phyloP scores from a whole-genome alignment of 805 yeast species.

The Lipomyces japonicus region DNA sequence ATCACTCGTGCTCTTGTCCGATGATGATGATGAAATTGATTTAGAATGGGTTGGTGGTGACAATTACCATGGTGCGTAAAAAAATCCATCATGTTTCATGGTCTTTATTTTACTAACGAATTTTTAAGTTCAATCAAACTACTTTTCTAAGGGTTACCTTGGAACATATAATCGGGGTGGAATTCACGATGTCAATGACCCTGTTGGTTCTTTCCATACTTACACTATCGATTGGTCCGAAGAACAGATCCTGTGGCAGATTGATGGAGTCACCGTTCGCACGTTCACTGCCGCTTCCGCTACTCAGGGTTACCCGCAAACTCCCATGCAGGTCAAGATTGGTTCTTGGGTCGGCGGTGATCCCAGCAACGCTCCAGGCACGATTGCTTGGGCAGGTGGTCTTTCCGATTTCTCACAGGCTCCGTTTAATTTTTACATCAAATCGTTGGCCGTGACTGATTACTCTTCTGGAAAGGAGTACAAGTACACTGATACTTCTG shows the following conservation, averaged over 20 bases:
- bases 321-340: constrained; percentile 74
- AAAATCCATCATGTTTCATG: not conserved
- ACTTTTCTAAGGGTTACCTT: constrained; percentile 75
- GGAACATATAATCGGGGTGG: constrained; percentile 76
- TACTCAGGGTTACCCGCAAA: constrained; percentile 70
- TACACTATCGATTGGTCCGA: constrained; percentile 84
- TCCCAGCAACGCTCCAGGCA: constrained; percentile 51
- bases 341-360: constrained; percentile 55
- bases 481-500: constrained; percentile 42
- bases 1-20: constrained; percentile 73
- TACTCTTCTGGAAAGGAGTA: constrained; percentile 49
- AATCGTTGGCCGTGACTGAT: constrained; percentile 55
- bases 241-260: constrained; percentile 60
- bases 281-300: constrained; percentile 46
- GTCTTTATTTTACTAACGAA: not conserved
- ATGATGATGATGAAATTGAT: constrained; percentile 87
- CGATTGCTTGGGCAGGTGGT: constrained; percentile 78
- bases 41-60: constrained; percentile 86
- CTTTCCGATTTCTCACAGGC: constrained; percentile 57
- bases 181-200: constrained; percentile 56
- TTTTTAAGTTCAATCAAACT: constrained; percentile 38
- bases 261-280: constrained; percentile 70
- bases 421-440: constrained; percentile 59
- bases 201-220: constrained; percentile 61
- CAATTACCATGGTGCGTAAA: constrained; percentile 62